A percentile compares a stretch with the other conserved stretches of the same genome.
These are phyloP conservation scores for Fusarium graminum DNA, from an alignment of 2,329 filamentous ascomycete genomes.

Conservation along the genomic window DNA sequence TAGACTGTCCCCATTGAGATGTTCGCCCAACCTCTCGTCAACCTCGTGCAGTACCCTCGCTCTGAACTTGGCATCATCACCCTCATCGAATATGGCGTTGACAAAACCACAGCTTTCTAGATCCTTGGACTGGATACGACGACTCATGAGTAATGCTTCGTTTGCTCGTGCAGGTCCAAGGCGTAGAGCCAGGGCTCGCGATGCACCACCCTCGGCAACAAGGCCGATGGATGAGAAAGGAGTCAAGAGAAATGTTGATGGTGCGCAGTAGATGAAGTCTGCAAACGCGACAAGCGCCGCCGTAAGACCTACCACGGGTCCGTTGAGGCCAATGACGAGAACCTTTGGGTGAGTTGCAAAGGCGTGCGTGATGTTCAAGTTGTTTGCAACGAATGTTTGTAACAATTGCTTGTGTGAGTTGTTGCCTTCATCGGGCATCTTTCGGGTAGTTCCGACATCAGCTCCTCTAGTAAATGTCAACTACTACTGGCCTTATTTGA, in stretches of 20 bases:
- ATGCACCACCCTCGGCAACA: conserved; percentile 88
- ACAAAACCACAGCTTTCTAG: conserved; percentile 83
- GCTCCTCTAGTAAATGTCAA: conserved; percentile 72
- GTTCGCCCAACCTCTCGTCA: conserved; percentile 81
- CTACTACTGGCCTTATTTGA: background rate
- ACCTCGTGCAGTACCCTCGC: conserved; percentile 81
- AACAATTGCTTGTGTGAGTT: conserved; percentile 69
- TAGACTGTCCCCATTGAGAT: conserved; percentile 84
- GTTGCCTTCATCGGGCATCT: conserved; percentile 54
- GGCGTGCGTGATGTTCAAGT: conserved; percentile 88
- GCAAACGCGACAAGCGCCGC: conserved; percentile 86
- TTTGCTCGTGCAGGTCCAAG: conserved; percentile 87
- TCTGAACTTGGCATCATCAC: conserved; percentile 77
- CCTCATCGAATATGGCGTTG: conserved; percentile 81
- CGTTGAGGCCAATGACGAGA: conserved; percentile 90
- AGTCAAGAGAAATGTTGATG: conserved; percentile 86
- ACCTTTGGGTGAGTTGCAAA: conserved; percentile 97
- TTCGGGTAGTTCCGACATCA: conserved; percentile 73
- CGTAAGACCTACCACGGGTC: conserved; percentile 88
- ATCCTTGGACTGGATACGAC: conserved; percentile 78
- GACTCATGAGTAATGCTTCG: conserved; percentile 93
- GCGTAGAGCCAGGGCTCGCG: conserved; percentile 80
- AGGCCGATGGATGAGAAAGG: conserved; percentile 92
- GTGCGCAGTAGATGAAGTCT: conserved; percentile 92
- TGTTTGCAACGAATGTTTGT: conserved; percentile 81